Percentiles rank a stretch among this genome's conserved stretches.
Evolutionary conservation across 2,329 filamentous ascomycete species (phyloP).

Genomic region (Colletotrichum limetticola): DNA sequence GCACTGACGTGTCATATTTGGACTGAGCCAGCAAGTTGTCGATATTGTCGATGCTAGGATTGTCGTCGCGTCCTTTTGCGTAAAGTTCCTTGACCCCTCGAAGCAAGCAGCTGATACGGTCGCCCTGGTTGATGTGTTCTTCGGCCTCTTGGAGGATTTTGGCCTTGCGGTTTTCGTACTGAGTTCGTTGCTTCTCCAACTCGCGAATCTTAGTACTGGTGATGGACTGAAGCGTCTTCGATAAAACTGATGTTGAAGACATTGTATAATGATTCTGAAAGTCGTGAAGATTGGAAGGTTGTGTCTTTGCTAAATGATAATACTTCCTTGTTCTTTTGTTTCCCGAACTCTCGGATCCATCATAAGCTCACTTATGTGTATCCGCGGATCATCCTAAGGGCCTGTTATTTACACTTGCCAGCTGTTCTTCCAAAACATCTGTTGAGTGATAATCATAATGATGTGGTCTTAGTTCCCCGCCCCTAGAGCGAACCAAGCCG

Average conservation of each 20-base stretch:
- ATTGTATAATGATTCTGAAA: not conserved
- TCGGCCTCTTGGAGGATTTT: slow-evolving; percentile 42
- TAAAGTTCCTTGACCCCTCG: slow-evolving; percentile 17
- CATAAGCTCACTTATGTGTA: not conserved
- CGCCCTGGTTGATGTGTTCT: slow-evolving; percentile 39
- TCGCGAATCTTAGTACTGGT: slow-evolving; percentile 56
- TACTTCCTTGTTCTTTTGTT: not conserved
- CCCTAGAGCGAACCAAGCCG: not conserved
- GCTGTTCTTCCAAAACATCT: not conserved
- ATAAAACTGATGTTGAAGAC: slow-evolving; percentile 39
- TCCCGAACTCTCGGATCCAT: not conserved
- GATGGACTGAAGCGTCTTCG: slow-evolving; percentile 54
- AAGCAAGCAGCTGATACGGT: slow-evolving; percentile 45
- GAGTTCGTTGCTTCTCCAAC: slow-evolving; percentile 50
- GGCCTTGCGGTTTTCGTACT: slow-evolving; percentile 49
- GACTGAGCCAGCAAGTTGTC: slow-evolving; percentile 53
- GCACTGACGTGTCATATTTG: slow-evolving; percentile 53
- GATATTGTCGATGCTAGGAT: slow-evolving; percentile 50
- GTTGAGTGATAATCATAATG: rapidly evolving
- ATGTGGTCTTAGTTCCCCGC: not conserved
- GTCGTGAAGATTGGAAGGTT: not conserved
- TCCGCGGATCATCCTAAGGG: not conserved
- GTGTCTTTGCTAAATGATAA: not conserved
- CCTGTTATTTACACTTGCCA: not conserved
- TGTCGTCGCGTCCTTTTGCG: slow-evolving; percentile 40